These are phyloP conservation scores for Naganishia randhawae DNA, from an alignment of 768 basidiomycete genomes.

Conservation along the genomic window DNA sequence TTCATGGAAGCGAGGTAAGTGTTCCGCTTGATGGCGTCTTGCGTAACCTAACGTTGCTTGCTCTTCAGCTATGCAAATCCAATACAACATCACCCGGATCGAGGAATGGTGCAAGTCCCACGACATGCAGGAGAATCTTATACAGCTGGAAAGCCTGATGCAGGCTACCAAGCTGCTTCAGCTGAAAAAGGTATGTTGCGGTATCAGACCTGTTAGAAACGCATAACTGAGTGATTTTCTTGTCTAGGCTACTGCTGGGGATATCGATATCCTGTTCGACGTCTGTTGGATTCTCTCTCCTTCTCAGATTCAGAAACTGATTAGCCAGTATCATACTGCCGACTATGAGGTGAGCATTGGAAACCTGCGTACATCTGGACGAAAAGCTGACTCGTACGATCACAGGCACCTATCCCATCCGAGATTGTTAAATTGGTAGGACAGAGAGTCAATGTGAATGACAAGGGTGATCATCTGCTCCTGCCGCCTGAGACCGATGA, in stretches of 20 bases:
- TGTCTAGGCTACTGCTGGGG: constrained; percentile 62
- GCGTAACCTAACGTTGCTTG: neutral
- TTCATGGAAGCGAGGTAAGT: constrained; percentile 95
- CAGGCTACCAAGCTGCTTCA: constrained; percentile 98
- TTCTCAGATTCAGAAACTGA: constrained; percentile 98
- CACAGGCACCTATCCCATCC: constrained; percentile 87
- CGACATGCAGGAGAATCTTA: constrained; percentile 96
- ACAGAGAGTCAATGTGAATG: constrained; percentile 89
- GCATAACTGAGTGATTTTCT: constrained; percentile 14
- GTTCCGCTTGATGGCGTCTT: neutral
- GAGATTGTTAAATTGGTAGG: constrained; percentile 96
- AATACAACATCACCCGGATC: constrained; percentile 84
- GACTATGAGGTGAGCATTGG: constrained; percentile 79
- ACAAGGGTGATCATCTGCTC: constrained; percentile 92
- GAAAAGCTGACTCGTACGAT: constrained; percentile 15
- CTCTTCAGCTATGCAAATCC: constrained; percentile 94
- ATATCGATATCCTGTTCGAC: constrained; percentile 94
- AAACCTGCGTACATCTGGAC: neutral
- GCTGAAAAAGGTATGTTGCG: constrained; percentile 75
- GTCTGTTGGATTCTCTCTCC: constrained; percentile 99
- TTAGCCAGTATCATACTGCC: constrained; percentile 96
- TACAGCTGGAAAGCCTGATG: constrained; percentile 98
- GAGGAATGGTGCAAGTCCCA: constrained; percentile 98
- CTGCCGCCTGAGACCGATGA: constrained; percentile 95
- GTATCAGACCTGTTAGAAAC: neutral